A percentile compares a stretch with the other conserved stretches of the same genome.
These are phyloP conservation scores for Tolypocladium guangdongense DNA, from an alignment of 2,329 filamentous ascomycete genomes.

Conservation along the genomic window DNA sequence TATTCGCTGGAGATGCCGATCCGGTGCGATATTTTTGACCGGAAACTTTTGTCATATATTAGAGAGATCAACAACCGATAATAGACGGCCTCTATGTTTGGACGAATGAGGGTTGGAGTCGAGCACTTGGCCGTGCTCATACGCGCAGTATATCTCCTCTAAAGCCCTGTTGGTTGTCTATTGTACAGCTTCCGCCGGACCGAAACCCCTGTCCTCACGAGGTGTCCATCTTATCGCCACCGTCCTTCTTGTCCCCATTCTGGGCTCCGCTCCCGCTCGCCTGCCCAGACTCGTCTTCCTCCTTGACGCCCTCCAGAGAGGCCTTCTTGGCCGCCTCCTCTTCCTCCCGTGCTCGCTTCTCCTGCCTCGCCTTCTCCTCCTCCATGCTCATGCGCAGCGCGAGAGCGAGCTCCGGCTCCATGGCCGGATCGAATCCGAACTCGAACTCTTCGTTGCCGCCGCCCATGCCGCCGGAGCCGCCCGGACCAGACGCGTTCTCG, in stretches of 20 bases:
- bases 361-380: conserved; percentile 89
- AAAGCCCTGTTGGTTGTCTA: conserved; percentile 9
- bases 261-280: conserved; percentile 31
- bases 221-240: conserved; percentile 80
- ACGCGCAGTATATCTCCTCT: background rate
- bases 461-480: conserved; percentile 45
- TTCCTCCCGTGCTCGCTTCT: conserved; percentile 70
- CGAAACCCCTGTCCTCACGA: conserved; percentile 28
- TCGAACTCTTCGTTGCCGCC: conserved; percentile 53
- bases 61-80: conserved; percentile 56
- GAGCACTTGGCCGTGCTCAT: background rate
- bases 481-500: conserved; percentile 52
- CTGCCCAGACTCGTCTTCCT: conserved; percentile 58
- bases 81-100: background rate
- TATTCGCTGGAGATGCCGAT: conserved; percentile 98
- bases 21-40: conserved; percentile 88
- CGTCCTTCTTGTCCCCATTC: conserved; percentile 35
- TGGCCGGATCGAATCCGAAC: conserved; percentile 81
- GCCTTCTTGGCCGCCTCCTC: conserved; percentile 63
- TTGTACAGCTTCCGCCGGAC: conserved; percentile 18
- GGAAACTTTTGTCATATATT: conserved; percentile 72
- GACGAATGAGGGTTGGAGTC: background rate
- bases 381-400: conserved; percentile 96
- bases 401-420: conserved; percentile 88
- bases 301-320: conserved; percentile 70